Percentiles rank a stretch among this genome's conserved stretches.
phyloP scores from a whole-genome alignment of 1,284 basidiomycete species.

The Xerocomus amazonicus region DNA sequence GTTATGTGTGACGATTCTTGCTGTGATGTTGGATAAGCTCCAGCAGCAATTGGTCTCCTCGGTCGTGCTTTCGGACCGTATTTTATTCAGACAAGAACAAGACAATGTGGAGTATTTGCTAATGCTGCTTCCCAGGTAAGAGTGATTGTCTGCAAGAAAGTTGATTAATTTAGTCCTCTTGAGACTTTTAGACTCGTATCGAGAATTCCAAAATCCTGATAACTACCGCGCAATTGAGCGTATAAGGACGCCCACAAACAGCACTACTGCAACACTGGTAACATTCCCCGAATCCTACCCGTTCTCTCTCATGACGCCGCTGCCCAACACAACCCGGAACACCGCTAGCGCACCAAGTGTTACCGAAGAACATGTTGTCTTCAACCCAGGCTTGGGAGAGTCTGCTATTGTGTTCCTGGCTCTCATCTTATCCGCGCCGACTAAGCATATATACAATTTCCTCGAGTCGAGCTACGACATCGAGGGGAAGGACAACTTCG shows the following conservation, averaged over 20 bases:
- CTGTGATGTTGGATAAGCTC: slow-evolving; percentile 88
- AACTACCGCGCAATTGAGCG: slow-evolving; percentile 71
- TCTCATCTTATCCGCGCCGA: slow-evolving; percentile 76
- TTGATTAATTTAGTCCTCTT: slow-evolving; percentile 13
- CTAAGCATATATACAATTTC: slow-evolving; percentile 76
- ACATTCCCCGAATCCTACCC: slow-evolving; percentile 94
- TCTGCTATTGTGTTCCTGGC: slow-evolving; percentile 83
- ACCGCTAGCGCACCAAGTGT: slow-evolving; percentile 40
- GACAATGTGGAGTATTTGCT: slow-evolving; percentile 91
- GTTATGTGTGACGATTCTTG: slow-evolving; percentile 79
- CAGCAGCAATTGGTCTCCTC: slow-evolving; percentile 78
- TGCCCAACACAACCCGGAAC: slow-evolving; percentile 52
- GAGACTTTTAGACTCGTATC: slow-evolving; percentile 72
- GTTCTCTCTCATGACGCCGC: slow-evolving; percentile 75
- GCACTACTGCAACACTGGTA: slow-evolving; percentile 66
- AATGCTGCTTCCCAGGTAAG: slow-evolving; percentile 80
- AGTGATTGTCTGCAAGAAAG: background rate
- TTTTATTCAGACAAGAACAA: slow-evolving; percentile 74
- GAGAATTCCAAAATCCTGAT: slow-evolving; percentile 70
- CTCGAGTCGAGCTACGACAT: slow-evolving; percentile 80
- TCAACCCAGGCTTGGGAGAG: slow-evolving; percentile 84
- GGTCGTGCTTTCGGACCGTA: slow-evolving; percentile 56
- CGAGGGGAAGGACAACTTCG: slow-evolving; percentile 79
- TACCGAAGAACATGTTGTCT: slow-evolving; percentile 46
- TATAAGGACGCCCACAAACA: slow-evolving; percentile 57